These are phyloP conservation scores for Magnolia officinalis DNA, from an alignment of 164 flowering plant genomes.

Conservation along the genomic window DNA sequence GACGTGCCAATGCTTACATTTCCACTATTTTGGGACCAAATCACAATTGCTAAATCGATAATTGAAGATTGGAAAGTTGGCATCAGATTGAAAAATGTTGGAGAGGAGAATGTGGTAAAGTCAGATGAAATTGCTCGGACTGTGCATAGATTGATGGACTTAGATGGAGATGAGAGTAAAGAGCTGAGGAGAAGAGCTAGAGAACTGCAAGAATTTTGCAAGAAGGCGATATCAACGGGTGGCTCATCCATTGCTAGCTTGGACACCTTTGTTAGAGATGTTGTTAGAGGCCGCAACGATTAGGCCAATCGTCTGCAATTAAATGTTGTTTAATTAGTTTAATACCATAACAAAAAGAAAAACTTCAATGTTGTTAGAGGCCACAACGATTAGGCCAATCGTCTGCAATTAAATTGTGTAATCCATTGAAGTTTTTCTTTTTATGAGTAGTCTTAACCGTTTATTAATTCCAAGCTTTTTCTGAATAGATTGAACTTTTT, in stretches of 20 bases:
- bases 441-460: too few relatives aligned
- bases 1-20: slow-evolving; percentile 60
- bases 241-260: slow-evolving; percentile 3
- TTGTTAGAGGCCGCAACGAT: neutral
- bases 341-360: too few relatives aligned
- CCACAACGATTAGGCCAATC: neutral
- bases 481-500: too few relatives aligned
- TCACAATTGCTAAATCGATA: slow-evolving; percentile 29
- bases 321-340: too few relatives aligned
- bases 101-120: slow-evolving; percentile 13
- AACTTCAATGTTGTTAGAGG: neutral
- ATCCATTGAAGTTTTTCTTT: too few relatives aligned
- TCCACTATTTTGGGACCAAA: slow-evolving; percentile 52
- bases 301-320: neutral
- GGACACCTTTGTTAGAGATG: neutral
- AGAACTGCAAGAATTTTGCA: slow-evolving; percentile 6
- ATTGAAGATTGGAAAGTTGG: slow-evolving; percentile 67
- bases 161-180: slow-evolving; percentile 9
- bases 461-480: too few relatives aligned
- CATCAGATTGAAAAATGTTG: slow-evolving; percentile 31
- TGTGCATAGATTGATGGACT: slow-evolving; percentile 6
- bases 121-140: neutral
- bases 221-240: neutral
- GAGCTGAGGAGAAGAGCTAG: slow-evolving; percentile 10
- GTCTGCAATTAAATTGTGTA: neutral